phyloP scores from a whole-genome alignment of 768 basidiomycete genomes.

The Auriscalpium vulgare region DNA sequence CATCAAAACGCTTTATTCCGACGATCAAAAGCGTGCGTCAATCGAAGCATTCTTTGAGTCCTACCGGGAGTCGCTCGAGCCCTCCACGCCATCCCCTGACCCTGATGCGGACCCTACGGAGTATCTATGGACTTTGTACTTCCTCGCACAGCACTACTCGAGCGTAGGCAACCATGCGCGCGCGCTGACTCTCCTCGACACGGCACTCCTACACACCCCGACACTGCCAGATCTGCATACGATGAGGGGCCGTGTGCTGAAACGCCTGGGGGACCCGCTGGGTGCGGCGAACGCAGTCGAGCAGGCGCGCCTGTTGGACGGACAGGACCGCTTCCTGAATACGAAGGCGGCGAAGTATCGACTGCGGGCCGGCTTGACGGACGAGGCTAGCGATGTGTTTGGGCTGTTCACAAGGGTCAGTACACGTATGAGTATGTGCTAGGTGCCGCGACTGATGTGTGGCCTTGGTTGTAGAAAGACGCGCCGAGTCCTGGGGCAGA shows the following conservation, averaged over 20 bases:
- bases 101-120: slow-evolving; percentile 57
- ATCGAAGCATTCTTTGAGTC: slow-evolving; percentile 67
- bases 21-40: slow-evolving; percentile 51
- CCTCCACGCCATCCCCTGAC: slow-evolving; percentile 1
- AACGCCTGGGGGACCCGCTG: slow-evolving; percentile 72
- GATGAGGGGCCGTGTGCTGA: slow-evolving; percentile 75
- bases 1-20: slow-evolving; percentile 74
- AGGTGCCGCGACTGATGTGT: background rate
- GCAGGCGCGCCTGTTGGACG: slow-evolving; percentile 77
- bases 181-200: slow-evolving; percentile 55
- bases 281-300: slow-evolving; percentile 73
- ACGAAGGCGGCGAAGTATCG: slow-evolving; percentile 90
- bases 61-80: slow-evolving; percentile 29
- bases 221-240: slow-evolving; percentile 87
- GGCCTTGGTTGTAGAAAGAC: slow-evolving; percentile 59
- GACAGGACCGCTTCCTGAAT: slow-evolving; percentile 93
- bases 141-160: slow-evolving; percentile 85
- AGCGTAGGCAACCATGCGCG: slow-evolving; percentile 40
- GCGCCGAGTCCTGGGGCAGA: slow-evolving; percentile 65
- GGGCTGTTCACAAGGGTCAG: slow-evolving; percentile 84
- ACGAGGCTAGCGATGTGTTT: slow-evolving; percentile 65
- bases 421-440: background rate
- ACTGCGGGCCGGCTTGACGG: slow-evolving; percentile 70
- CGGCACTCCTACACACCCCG: slow-evolving; percentile 78
- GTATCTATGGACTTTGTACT: slow-evolving; percentile 93